These are phyloP conservation scores for Fusarium sp. DNA, from an alignment of 2,329 filamentous ascomycete species.

Conservation along the genomic window DNA sequence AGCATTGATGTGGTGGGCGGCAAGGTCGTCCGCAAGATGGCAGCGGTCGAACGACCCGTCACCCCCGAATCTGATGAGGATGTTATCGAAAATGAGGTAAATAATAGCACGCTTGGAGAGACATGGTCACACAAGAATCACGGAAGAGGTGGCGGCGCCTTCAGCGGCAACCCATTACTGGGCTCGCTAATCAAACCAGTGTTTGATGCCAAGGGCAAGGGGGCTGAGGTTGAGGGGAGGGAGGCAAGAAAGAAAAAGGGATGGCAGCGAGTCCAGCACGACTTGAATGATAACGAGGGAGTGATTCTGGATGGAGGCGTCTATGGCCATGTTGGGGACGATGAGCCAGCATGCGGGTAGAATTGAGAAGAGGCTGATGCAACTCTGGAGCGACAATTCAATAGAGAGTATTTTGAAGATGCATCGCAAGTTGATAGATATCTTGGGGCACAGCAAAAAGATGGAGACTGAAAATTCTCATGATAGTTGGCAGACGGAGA, in stretches of 20 bases:
- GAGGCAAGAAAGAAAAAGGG: slow-evolving; percentile 55
- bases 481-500: not conserved
- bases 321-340: slow-evolving; percentile 51
- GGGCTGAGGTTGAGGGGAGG: slow-evolving; percentile 49
- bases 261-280: slow-evolving; percentile 70
- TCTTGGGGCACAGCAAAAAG: not conserved
- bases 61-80: slow-evolving; percentile 59
- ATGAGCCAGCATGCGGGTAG: slow-evolving; percentile 53
- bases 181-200: slow-evolving; percentile 72
- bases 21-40: slow-evolving; percentile 78
- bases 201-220: slow-evolving; percentile 63
- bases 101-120: slow-evolving; percentile 47
- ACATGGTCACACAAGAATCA: slow-evolving; percentile 48
- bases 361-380: too few species aligned
- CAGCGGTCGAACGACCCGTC: slow-evolving; percentile 65
- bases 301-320: slow-evolving; percentile 67
- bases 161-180: slow-evolving; percentile 74
- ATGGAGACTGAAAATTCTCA: not conserved
- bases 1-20: slow-evolving; percentile 84
- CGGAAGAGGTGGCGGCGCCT: slow-evolving; percentile 62
- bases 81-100: slow-evolving; percentile 46
- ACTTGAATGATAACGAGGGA: slow-evolving; percentile 65
- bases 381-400: too few species aligned
- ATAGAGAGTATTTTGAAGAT: too few species aligned
- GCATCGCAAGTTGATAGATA: too few species aligned